phyloP scores from a whole-genome alignment of 108 stramenopile species.

The Nannochloropsis salina region DNA sequence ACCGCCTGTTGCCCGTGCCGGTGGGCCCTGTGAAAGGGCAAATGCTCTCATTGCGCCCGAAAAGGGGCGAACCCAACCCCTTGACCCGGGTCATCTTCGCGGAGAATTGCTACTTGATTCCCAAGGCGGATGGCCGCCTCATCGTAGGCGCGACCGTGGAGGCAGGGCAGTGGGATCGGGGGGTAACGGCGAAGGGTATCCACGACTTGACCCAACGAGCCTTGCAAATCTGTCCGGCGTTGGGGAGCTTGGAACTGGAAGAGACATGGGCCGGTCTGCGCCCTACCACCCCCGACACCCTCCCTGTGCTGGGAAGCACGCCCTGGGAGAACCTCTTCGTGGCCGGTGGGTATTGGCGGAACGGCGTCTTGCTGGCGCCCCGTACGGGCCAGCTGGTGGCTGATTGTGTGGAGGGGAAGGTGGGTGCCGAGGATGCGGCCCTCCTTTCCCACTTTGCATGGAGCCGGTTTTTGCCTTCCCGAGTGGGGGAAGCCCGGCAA shows the following conservation, averaged over 20 bases:
- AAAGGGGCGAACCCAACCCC: conserved; percentile 36
- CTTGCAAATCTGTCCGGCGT: conserved; percentile 64
- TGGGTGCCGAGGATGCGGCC: conserved; percentile 21
- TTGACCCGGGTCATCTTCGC: conserved; percentile 74
- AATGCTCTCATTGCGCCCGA: conserved; percentile 70
- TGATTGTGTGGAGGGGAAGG: conserved; percentile 36
- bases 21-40: conserved; percentile 87
- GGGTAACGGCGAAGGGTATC: background rate
- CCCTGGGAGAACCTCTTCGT: conserved; percentile 70
- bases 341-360: conserved; percentile 90
- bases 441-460: conserved; percentile 22
- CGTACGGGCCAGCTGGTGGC: conserved; percentile 60
- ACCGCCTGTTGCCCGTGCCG: conserved; percentile 75
- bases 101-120: conserved; percentile 86
- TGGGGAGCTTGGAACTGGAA: conserved; percentile 70
- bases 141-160: conserved; percentile 86
- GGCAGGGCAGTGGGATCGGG: conserved; percentile 52
- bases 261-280: conserved; percentile 86
- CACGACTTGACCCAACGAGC: conserved; percentile 47
- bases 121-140: conserved; percentile 78
- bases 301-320: conserved; percentile 70
- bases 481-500: background rate
- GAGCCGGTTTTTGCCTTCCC: conserved; percentile 30
- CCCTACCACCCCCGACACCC: conserved; percentile 83
- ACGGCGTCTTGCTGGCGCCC: conserved; percentile 83